Percentiles rank a stretch among this genome's conserved stretches.
phyloP scores from a whole-genome alignment of 805 yeast species.

The Wickerhamomyces ciferrii region DNA sequence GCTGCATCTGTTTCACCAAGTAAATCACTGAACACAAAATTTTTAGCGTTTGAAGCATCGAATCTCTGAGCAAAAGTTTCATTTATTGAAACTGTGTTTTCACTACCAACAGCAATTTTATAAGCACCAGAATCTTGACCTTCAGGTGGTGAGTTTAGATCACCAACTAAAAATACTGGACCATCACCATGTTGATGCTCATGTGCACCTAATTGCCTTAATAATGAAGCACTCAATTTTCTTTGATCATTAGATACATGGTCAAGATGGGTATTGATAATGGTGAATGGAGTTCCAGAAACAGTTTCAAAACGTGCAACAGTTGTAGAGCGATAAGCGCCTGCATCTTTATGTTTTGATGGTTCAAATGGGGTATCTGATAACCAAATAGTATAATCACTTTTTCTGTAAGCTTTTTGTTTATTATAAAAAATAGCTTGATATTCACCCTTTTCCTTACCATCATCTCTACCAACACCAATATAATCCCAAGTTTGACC shows the following conservation, averaged over 20 bases:
- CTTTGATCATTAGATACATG: constrained; percentile 33
- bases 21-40: constrained; percentile 25
- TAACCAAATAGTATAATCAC: constrained; percentile 37
- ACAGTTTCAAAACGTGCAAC: constrained; percentile 25
- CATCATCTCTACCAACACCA: constrained; percentile 44
- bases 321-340: constrained; percentile 34
- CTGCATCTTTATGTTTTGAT: constrained; percentile 35
- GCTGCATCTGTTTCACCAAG: constrained; percentile 17
- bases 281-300: constrained; percentile 21
- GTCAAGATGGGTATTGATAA: constrained; percentile 38
- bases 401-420: constrained; percentile 23
- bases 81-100: constrained; percentile 11
- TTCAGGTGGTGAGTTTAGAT: constrained; percentile 35
- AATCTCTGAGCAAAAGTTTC: constrained; percentile 17
- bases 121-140: constrained; percentile 24
- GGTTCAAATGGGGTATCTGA: constrained; percentile 35
- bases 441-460: constrained; percentile 33
- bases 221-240: constrained; percentile 27
- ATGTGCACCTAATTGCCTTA: constrained; percentile 30
- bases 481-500: constrained; percentile 23
- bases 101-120: constrained; percentile 20
- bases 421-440: constrained; percentile 35
- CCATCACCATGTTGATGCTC: constrained; percentile 26
- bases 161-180: constrained; percentile 37
- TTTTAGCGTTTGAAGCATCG: constrained; percentile 7